Evolutionary conservation across 2,329 filamentous ascomycete species (phyloP), one percentile per base, ranked within the genome.

Genomic region (Simplicillium sp.): DNA sequence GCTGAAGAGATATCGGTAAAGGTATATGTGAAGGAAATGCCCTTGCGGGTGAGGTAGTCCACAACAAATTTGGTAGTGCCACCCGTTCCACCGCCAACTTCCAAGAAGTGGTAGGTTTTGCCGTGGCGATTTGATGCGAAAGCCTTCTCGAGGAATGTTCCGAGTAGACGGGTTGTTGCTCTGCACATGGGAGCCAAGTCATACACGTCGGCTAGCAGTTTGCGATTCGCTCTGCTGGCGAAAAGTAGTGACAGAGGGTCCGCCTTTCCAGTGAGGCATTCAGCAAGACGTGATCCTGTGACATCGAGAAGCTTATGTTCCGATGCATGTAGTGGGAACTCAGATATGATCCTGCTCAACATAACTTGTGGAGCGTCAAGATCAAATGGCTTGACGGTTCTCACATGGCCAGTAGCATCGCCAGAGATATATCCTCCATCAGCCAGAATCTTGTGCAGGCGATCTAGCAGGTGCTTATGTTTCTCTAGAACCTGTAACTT

Each of bases 231-330:
- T 1, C 62, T 39, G 7, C 61, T 50, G 1, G 40, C 35, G 37
- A 52, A 52, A 7, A 63, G 38, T 18, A 53, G 52, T 2, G 17
- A 31, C 8, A 60, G 35, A 3, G 61, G 44, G 36, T 54, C 46
- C 2, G 44, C 34, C 35, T 65, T 55, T 31, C 50, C 53, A 4
- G 48, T 38, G 6, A 57, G 39, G 4, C 18, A 31, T n/a, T 29
- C 20, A 3, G 36, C 36, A 12, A 38, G 15, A 12, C 28, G 25
- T 18, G 36, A 29, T 7, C 36, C 36, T 11, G 29, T 28, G 29
- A 16, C 13, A 14, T 31, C 14, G 9, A 38, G 28, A 3, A 38
- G 36, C 18, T 37, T 37, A 14, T 37, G 15, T 12, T 37, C 35
- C 7, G 32, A 16, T n/a, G 32, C 32, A 12, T 34, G 15, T 11